Conservation (phyloP, 176 grass and related monocot species). For the Metroxylon sagu region DNA sequence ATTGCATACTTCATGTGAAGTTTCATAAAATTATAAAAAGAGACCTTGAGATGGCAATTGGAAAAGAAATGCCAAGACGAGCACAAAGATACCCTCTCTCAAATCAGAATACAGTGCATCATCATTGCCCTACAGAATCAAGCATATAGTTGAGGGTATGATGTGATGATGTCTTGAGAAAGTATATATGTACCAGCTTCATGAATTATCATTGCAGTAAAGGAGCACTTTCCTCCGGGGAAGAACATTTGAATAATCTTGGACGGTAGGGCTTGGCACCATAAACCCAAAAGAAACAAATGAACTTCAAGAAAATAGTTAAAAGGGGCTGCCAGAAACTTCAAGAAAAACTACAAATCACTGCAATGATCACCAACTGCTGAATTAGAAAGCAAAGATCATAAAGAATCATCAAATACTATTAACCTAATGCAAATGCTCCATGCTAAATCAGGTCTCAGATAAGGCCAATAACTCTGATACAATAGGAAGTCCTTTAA, state of each 20-base stretch:
- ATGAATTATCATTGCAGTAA: constrained; percentile 19
- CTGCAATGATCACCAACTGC: no score
- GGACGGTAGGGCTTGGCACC: constrained; percentile 4
- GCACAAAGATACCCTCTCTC: constrained; percentile 24
- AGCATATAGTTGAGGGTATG: not conserved
- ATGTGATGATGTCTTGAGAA: not conserved
- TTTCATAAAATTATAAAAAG: constrained; percentile 7
- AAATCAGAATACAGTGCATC: constrained; percentile 18
- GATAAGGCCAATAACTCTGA: no score
- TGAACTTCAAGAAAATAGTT: not conserved
- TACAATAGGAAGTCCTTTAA: no score
- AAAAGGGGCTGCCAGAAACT: no score
- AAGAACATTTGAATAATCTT: constrained; percentile 16
- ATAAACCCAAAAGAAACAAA: constrained; percentile 5
- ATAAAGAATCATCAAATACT: no score
- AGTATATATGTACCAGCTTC: not conserved
- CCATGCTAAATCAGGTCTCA: no score
- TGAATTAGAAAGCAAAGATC: no score
- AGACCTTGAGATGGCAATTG: constrained; percentile 21
- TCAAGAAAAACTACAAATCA: no score
- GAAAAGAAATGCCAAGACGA: constrained; percentile 25
- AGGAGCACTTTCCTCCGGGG: constrained; percentile 18
- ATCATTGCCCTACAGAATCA: constrained; percentile 23
- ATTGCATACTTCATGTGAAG: not conserved
- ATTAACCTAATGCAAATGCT: no score